Base-by-base conservation (phyloP, 176 grass and related monocot genomes). In the Aechmea fasciata region DNA sequence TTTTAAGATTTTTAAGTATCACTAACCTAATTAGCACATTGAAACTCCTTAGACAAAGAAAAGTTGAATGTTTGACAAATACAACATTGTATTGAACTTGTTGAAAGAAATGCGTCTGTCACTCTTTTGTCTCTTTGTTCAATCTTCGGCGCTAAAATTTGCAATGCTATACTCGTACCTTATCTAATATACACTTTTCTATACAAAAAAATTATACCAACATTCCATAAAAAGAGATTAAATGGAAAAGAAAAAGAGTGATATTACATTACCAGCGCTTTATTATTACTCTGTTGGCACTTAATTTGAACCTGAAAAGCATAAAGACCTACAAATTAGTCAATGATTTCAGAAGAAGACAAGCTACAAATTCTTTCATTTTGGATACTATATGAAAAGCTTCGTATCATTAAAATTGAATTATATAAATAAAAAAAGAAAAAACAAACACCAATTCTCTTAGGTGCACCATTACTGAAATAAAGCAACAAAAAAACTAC, bases 141-240 rank as follows among this genome's bases (percentile, higher is more conserved):
- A 71, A 87, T 93, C 89, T 55, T 89, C 89, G 11, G 94, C 93
- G 82, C 94, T 92, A n/a, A 79, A 97, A 97, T 97, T 91, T 66
- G 94, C 93, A 89, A 97, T 92, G 74, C 94, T 87, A 79, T 93
- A 97, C 3, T 0, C 20, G 53, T 0, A 71, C 20, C 13, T n/a
- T n/a, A n/a, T n/a, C n/a, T n/a, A n/a, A n/a, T n/a, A n/a, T n/a
- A n/a, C n/a, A n/a, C n/a, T n/a, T n/a, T n/a, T n/a, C n/a, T n/a
- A n/a, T n/a, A n/a, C n/a, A n/a, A n/a, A n/a, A n/a, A n/a, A n/a
- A n/a, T n/a, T n/a, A n/a, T n/a, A n/a, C n/a, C n/a, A n/a, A n/a
- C n/a, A n/a, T n/a, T n/a, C n/a, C n/a, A n/a, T n/a, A n/a, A n/a
- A n/a, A n/a, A n/a, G n/a, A n/a, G n/a, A n/a, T n/a, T n/a, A n/a